A percentile compares a stretch with the other conserved stretches of the same genome.
phyloP scores from a whole-genome alignment of 2,329 filamentous ascomycete species.

The Penicillium sclerotigenum region DNA sequence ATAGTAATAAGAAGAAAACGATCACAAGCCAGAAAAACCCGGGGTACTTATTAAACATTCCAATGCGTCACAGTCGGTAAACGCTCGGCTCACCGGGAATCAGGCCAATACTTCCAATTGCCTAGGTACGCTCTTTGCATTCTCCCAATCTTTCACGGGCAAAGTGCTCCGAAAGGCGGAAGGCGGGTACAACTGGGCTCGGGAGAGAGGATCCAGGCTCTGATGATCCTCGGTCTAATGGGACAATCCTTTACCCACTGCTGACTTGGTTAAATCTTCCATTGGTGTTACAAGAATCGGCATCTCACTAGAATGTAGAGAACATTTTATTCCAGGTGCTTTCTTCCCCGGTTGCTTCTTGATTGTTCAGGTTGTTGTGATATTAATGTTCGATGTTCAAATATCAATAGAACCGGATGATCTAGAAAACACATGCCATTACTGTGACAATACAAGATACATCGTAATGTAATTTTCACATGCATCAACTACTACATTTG shows the following conservation, averaged over 20 bases:
- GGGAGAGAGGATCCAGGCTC: constrained; percentile 39
- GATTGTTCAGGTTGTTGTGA: background rate
- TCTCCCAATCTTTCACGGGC: constrained; percentile 26
- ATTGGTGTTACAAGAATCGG: constrained; percentile 7
- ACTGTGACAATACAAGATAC: constrained; percentile 18
- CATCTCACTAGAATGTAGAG: constrained; percentile 2
- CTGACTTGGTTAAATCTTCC: background rate
- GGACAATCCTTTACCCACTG: constrained; percentile 18
- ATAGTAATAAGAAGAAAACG: constrained; percentile 9
- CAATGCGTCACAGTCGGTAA: constrained; percentile 38
- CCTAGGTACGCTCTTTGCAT: constrained; percentile 21
- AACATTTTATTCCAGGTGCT: background rate
- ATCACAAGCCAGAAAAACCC: constrained; percentile 33
- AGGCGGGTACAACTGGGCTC: constrained; percentile 29
- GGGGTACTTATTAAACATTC: constrained; percentile 31
- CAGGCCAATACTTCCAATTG: constrained; percentile 17
- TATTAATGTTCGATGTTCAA: constrained; percentile 2
- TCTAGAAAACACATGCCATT: constrained; percentile 19
- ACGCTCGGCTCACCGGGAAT: constrained; percentile 41
- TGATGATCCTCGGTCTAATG: constrained; percentile 42
- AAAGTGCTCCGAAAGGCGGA: constrained; percentile 27
- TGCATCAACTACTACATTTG: constrained; percentile 10
- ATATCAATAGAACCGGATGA: constrained; percentile 14
- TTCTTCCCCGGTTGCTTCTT: background rate
- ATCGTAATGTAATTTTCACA: constrained; percentile 19